Evolutionary conservation across 2,329 filamentous ascomycete genomes (phyloP).

Genomic region (Colletotrichum caudatum): DNA sequence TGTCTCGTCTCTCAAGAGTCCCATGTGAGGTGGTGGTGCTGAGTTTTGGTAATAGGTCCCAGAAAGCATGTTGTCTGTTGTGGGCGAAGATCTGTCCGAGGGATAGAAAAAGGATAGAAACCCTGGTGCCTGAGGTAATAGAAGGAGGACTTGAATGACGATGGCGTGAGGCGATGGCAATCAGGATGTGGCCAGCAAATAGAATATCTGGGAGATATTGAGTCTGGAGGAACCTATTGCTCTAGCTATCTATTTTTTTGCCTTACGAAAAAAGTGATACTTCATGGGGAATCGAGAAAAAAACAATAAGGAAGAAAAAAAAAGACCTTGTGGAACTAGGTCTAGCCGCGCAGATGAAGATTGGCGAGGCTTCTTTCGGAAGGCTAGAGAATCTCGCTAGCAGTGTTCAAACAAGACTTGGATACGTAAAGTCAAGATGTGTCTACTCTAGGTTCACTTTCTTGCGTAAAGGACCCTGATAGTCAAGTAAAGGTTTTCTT

Average conservation of each 20-base stretch:
- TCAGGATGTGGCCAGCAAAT: neutral
- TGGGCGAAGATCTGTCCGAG: neutral
- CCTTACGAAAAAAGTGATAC: too few species aligned
- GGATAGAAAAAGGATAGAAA: neutral
- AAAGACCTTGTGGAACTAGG: neutral
- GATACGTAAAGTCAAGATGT: neutral
- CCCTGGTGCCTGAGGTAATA: neutral
- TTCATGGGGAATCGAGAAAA: too few species aligned
- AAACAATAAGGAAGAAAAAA: too few species aligned
- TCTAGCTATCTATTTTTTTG: too few species aligned
- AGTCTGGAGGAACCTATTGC: too few species aligned
- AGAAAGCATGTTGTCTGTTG: neutral
- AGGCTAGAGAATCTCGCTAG: too few species aligned
- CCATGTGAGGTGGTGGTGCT: slow-evolving; percentile 19
- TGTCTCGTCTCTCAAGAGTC: slow-evolving; percentile 39
- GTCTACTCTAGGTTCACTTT: neutral
- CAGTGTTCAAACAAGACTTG: neutral
- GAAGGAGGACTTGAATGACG: too few species aligned
- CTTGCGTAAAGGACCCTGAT: neutral
- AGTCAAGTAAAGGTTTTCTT: neutral
- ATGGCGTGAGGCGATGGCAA: neutral
- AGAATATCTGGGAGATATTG: neutral
- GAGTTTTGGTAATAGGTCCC: neutral
- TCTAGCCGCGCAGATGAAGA: too few species aligned
- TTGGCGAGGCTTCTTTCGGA: neutral